These are phyloP conservation scores for Backusella luteola DNA, from an alignment of 192 early-diverging fungal genomes.

Conservation along the genomic window DNA sequence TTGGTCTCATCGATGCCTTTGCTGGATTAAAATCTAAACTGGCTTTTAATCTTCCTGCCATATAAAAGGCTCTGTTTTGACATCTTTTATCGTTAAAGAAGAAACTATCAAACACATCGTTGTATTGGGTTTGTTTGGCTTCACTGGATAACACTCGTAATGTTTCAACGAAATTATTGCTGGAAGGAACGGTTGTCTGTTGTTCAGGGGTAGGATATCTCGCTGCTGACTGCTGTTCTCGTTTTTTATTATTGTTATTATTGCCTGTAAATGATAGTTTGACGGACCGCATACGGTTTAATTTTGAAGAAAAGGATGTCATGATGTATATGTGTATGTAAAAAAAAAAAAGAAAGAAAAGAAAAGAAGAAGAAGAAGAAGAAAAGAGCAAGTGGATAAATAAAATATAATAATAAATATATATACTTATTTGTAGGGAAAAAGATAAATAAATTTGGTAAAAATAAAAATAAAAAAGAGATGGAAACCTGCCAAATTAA, in stretches of 20 bases:
- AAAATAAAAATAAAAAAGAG: not conserved
- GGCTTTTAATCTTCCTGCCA: conserved; percentile 32
- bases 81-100: conserved; percentile 40
- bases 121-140: conserved; percentile 16
- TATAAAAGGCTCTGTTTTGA: conserved; percentile 33
- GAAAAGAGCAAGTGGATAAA: not conserved
- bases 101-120: conserved; percentile 32
- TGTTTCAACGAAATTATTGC: conserved; percentile 26
- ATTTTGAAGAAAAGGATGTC: conserved; percentile 16
- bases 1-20: not conserved
- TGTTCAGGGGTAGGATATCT: not conserved
- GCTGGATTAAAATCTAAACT: conserved; percentile 9
- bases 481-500: conserved; percentile 21
- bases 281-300: conserved; percentile 16
- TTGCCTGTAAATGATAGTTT: conserved; percentile 9
- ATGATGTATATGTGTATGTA: not conserved
- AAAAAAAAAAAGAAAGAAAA: not conserved
- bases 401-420: not conserved
- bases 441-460: not conserved
- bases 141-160: conserved; percentile 22
- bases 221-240: not conserved
- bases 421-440: not conserved
- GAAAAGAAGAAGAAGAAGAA: not conserved
- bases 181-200: not conserved
- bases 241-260: not conserved